Evolutionary conservation across 129 eudicot genomes (phyloP), one percentile per base, ranked within the genome.

Genomic region (Ambrosia trifida): DNA sequence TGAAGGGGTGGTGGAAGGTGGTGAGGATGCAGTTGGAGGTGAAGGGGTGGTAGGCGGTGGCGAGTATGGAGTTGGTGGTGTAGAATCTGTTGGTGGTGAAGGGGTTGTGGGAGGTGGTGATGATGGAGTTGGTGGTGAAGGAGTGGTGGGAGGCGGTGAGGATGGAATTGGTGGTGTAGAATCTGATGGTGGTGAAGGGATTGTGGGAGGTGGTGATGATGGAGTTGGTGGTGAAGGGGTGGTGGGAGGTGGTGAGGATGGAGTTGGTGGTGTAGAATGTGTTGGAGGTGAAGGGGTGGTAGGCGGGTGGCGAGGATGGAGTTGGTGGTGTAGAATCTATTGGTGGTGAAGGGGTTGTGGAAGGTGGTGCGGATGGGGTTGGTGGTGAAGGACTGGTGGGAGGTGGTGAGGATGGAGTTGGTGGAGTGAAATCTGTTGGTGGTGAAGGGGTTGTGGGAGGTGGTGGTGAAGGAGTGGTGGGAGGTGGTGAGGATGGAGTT

Each of bases 271-370:
- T 24, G 28, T 24, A 24, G 28, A 8, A 70, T 2, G 2, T 24
- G 63, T 5, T 2, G 65, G 56, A 2, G 79, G 76, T 50, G 43
- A 30, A 19, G 56, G 14, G 19, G 69, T 64, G 13, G 72, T 66
- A 5, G 82, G 64, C 0, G 82, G 82, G 49, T 10, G 95, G 68
- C 19, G 86, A 65, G 46, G 84, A 57, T 7, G 73, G 7, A 49
- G 67, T n/a, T 2, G 78, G 77, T 4, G 68, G 20, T 2, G 59
- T n/a, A 4, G 65, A 16, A 16, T 33, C 14, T 0, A 36, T n/a
- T 2, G 78, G 77, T 4, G 68, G 20, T 2, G 59, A 46, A 18
- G 0, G 47, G 1, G 40, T 4, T 19, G 63, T 14, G 38, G 72
- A 5, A 4, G 69, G n/a, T 2, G 82, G 52, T 1, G 84, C 32